Evolutionary conservation across 805 yeast species (phyloP), one percentile per base, ranked within the genome.

Genomic region (Wickerhamomyces bovis): DNA sequence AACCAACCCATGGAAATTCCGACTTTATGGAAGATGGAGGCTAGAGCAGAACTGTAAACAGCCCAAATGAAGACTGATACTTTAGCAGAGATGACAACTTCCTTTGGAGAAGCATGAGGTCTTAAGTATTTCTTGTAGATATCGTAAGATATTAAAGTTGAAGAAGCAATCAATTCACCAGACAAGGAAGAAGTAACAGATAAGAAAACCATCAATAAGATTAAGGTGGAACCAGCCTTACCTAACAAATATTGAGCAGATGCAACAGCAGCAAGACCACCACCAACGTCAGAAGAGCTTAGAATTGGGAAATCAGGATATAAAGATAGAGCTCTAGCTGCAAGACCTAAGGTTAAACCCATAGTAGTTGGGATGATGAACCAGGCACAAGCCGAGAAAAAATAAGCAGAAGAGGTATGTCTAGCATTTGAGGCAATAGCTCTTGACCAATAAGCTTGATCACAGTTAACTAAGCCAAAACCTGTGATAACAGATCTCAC

Each of bases 131-230:
- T 64, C 54, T 71, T 67, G 61, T 67, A 75, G 46, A 73, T 65
- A 56, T 75, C 80, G 52, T 70, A 75, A 3, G 78, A 71, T 38
- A 73, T 50, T 53, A 70, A 60, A 3, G 75, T 65, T 0, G 72
- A 66, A 5, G 70, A 57, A 7, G 73, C 73, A 53, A 70, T 69
- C 42, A 70, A 51, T 48, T 70, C 75, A 42, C 71, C 72, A 25
- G 72, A 65, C 41, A 68, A 62, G 2, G 75, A 67, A 2, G 73
- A 67, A 6, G 73, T 68, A 3, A 69, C 73, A 1, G 73, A 67
- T 35, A 70, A 53, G 61, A 70, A 71, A 6, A 69, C 58, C 73
- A 72, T 71, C 33, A 72, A 46, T 28, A 73, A 49, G 13, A 68
- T 73, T 39, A 70, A 61, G 2, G 62, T 67, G 5, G 73, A 69